phyloP scores from a whole-genome alignment of 139 green algal genomes.

The Chlorella sorokiniana region DNA sequence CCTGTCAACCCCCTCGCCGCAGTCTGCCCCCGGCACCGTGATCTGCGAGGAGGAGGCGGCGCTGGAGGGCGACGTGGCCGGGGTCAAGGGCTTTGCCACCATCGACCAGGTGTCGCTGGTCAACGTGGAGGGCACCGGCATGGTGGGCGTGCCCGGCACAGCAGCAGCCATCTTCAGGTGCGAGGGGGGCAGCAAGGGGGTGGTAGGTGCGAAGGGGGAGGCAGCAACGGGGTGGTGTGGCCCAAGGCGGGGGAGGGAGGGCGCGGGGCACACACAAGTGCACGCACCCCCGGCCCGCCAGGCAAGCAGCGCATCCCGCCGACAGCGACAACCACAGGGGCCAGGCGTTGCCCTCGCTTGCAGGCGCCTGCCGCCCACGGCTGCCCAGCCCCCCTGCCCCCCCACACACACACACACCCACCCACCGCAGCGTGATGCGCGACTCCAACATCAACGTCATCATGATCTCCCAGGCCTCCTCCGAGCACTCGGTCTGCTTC shows the following conservation, averaged over 20 bases:
- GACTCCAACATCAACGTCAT: conserved; percentile 95
- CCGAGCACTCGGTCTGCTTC: conserved; percentile 98
- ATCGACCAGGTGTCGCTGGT: conserved; percentile 90
- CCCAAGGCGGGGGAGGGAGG: too few relatives aligned
- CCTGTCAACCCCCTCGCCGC: background rate
- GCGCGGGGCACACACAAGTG: too few relatives aligned
- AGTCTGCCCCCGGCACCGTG: conserved; percentile 45
- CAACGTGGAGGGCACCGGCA: conserved; percentile 96
- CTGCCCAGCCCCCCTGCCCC: background rate
- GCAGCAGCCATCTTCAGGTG: conserved; percentile 85
- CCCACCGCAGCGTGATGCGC: conserved; percentile 56
- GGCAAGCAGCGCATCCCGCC: too few relatives aligned
- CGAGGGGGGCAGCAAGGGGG: background rate
- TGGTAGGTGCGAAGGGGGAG: background rate
- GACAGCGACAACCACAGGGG: too few relatives aligned
- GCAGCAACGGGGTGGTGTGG: too few relatives aligned
- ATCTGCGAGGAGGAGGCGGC: conserved; percentile 49
- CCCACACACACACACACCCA: background rate
- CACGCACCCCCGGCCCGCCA: too few relatives aligned
- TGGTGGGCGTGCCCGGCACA: conserved; percentile 96
- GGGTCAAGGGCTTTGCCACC: conserved; percentile 97
- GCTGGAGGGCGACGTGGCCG: conserved; percentile 1
- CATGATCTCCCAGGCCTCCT: conserved; percentile 94
- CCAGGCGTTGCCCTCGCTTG: too few relatives aligned
- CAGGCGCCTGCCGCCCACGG: background rate